Evolutionary conservation across 192 early-diverging fungal genomes (phyloP), one percentile per base, ranked within the genome.

Genomic region (Backusella australiensis): DNA sequence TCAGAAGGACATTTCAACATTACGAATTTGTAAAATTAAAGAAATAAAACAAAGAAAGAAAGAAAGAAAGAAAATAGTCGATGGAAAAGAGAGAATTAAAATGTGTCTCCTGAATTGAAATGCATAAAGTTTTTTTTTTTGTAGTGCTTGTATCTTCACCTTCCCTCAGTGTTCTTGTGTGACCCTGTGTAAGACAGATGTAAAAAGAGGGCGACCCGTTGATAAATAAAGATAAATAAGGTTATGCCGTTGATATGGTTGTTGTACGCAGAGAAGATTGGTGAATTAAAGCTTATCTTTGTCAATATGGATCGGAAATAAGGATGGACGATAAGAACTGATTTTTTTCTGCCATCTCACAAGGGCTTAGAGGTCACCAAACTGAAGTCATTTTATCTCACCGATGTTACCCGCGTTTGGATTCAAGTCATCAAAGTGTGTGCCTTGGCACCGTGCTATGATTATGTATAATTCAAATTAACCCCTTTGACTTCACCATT

Each of bases 1-100:
- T 63, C 56, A 14, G 56, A 26, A 63, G 56, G 56, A 29, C 56
- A 63, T 63, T 63, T 63, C 56, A 63, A 63, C 56, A 63, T 63
- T 63, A 9, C 56, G 3, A 63, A 14, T 29, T 0, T 29, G 26
- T 29, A 29, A 4, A 63, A 63, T 11, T 26, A 6, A 56, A 63
- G 29, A 63, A 14, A 3, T 26, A 26, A 63, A 29, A 4, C 3
- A 63, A 63, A 63, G 3, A 63, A 14, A 63, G 9, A 21, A 23
- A 59, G 56, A 26, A 59, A 26, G 11, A 29, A 63, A 29, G 21
- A 56, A 21, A 56, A 56, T 7, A 21, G 6, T 21, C 1, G 1
- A 12, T 39, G 11, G 38, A 53, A 5, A 12, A 26, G 4, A 59
- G 11, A 59, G 11, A 59, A 59, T 23, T 21, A 59, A 59, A 59